Conservation (phyloP, 148 eudicot genomes). For the Talinum fruticosum region DNA sequence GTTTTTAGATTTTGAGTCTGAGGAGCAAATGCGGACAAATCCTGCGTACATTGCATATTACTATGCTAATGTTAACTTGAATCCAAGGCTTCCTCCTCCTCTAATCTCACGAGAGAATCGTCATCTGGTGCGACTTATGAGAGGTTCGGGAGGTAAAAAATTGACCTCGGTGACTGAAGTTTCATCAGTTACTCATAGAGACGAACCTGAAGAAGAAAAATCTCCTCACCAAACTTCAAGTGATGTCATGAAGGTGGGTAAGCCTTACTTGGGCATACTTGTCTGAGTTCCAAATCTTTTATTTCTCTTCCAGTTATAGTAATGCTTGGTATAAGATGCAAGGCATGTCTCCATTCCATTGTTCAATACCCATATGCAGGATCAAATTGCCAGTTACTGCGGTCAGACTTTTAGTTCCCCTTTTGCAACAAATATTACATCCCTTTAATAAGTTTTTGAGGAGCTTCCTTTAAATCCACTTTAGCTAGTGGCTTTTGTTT, state of each 20-base stretch:
- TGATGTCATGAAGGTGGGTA: conserved; percentile 32
- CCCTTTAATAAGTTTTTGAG: background rate
- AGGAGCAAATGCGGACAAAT: conserved; percentile 51
- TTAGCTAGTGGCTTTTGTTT: background rate
- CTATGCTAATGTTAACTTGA: conserved; percentile 52
- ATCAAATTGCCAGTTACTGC: background rate
- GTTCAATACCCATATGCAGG: background rate
- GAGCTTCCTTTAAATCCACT: background rate
- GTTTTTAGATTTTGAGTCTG: conserved; percentile 29
- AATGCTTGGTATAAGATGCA: background rate
- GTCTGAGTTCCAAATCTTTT: background rate
- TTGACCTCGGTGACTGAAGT: conserved; percentile 18
- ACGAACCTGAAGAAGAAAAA: conserved; percentile 32
- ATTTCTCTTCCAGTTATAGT: background rate
- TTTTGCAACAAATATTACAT: background rate
- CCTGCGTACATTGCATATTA: conserved; percentile 56
- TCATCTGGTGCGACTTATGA: conserved; percentile 29
- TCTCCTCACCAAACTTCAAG: conserved; percentile 12
- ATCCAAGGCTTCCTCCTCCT: conserved; percentile 75
- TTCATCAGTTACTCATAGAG: conserved; percentile 30
- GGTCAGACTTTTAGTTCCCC: background rate
- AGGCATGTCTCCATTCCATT: background rate
- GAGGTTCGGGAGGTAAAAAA: conserved; percentile 21
- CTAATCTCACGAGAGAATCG: conserved; percentile 49
- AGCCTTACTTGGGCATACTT: background rate